phyloP scores from a whole-genome alignment of 1,284 basidiomycete genomes.

The Tylopilus sp. region DNA sequence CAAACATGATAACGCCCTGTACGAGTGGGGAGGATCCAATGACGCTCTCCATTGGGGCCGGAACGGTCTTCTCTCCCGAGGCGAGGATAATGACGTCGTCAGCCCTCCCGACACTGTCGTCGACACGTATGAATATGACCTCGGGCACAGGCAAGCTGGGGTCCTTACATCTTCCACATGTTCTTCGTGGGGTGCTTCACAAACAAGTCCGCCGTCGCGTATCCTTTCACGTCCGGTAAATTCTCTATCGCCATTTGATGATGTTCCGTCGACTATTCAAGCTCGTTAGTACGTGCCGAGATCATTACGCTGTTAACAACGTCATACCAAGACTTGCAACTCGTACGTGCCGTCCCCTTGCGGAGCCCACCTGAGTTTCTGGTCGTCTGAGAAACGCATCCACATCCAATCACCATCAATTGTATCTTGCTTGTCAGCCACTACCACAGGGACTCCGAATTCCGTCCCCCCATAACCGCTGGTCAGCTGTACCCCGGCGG shows the following conservation, averaged over 20 bases:
- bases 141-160: accelerated
- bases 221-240: conserved; percentile 28
- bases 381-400: conserved; percentile 20
- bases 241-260: conserved; percentile 28
- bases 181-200: conserved; percentile 29
- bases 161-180: conserved; percentile 27
- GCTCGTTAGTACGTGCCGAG: not conserved
- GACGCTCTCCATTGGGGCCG: conserved; percentile 31
- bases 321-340: conserved; percentile 31
- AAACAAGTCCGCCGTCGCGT: conserved; percentile 32
- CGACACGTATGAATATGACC: not conserved
- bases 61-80: conserved; percentile 34
- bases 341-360: conserved; percentile 34
- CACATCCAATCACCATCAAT: conserved; percentile 34
- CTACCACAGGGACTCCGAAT: conserved; percentile 18
- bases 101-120: conserved; percentile 21
- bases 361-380: conserved; percentile 27
- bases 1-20: conserved; percentile 39
- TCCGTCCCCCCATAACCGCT: conserved; percentile 29
- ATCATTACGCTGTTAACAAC: accelerated
- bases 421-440: conserved; percentile 4
- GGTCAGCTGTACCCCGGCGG: conserved; percentile 20
- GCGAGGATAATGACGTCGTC: conserved; percentile 31
- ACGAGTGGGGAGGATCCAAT: conserved; percentile 23
- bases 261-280: conserved; percentile 7